These are phyloP conservation scores for Fusarium beomiforme DNA, from an alignment of 2,329 filamentous ascomycete species.

Conservation along the genomic window DNA sequence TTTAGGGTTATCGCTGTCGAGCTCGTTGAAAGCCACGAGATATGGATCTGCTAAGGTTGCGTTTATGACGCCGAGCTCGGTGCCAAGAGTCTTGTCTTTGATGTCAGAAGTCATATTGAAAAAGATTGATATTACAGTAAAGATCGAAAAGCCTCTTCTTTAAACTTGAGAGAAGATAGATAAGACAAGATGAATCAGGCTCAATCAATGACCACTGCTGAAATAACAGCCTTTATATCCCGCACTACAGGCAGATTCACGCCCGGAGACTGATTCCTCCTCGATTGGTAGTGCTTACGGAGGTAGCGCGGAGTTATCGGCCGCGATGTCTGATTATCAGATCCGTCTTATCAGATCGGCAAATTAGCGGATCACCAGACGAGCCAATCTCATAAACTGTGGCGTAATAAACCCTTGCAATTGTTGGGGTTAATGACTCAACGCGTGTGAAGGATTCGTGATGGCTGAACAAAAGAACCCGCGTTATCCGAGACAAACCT, in stretches of 20 bases:
- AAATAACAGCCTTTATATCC: not conserved
- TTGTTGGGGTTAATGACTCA: not conserved
- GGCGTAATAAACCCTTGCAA: not conserved
- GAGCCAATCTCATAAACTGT: not conserved
- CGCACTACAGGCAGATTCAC: not conserved
- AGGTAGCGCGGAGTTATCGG: slow-evolving; percentile 28
- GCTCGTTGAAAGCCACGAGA: slow-evolving; percentile 42
- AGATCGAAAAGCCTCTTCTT: too few relatives aligned
- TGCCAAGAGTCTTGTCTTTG: not conserved
- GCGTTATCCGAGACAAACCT: not conserved
- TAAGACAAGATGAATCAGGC: too few relatives aligned
- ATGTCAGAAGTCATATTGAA: not conserved
- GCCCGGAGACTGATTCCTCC: not conserved
- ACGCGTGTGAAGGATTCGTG: not conserved
- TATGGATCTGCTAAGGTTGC: slow-evolving; percentile 24
- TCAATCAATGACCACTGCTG: fast-evolving
- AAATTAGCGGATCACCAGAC: not conserved
- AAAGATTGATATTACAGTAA: not conserved
- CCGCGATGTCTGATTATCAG: slow-evolving; percentile 4
- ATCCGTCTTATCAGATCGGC: slow-evolving; percentile 22
- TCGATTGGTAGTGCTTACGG: not conserved
- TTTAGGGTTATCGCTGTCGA: slow-evolving; percentile 51
- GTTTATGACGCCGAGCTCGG: not conserved
- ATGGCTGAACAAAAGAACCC: not conserved
- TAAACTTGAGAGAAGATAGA: too few relatives aligned